A percentile compares a stretch with the other conserved stretches of the same genome.
These are phyloP conservation scores for Pleurotus pulmonarius DNA, from an alignment of 768 basidiomycete genomes.

Conservation along the genomic window DNA sequence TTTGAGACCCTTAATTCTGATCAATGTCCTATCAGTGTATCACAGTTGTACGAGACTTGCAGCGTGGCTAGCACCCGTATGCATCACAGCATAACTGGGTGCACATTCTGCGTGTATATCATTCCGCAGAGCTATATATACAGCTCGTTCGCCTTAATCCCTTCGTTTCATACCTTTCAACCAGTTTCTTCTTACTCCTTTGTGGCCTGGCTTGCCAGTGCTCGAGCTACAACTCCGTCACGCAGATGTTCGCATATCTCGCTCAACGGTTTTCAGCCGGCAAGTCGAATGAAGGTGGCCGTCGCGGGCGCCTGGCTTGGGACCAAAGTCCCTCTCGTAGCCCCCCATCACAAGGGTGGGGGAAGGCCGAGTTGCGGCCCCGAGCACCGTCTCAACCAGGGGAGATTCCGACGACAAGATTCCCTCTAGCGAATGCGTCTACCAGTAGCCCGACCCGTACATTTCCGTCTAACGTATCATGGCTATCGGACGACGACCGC, in stretches of 20 bases:
- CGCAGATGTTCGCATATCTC: not conserved
- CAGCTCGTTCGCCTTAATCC: not conserved
- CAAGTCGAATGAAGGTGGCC: not conserved
- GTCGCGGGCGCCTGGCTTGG: not conserved
- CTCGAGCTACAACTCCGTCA: not conserved
- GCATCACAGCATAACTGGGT: not conserved
- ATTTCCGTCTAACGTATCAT: conserved; percentile 35
- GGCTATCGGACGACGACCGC: conserved; percentile 18
- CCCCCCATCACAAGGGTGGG: conserved; percentile 3
- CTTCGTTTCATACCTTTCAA: not conserved
- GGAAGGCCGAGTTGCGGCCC: not conserved
- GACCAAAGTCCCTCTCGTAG: not conserved
- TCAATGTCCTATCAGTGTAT: not conserved
- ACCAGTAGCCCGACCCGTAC: conserved; percentile 23
- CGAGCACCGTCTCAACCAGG: not conserved
- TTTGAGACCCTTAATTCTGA: not conserved
- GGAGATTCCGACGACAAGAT: no score
- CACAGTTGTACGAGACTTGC: no score
- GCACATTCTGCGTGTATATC: conserved; percentile 6
- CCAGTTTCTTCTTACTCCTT: not conserved
- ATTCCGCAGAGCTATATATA: conserved; percentile 7
- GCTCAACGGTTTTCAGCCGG: not conserved
- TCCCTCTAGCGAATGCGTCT: no score
- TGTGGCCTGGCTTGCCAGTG: not conserved
- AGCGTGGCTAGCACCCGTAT: no score